Conservation (phyloP, 129 eudicot species). For the Solidago caesia region DNA sequence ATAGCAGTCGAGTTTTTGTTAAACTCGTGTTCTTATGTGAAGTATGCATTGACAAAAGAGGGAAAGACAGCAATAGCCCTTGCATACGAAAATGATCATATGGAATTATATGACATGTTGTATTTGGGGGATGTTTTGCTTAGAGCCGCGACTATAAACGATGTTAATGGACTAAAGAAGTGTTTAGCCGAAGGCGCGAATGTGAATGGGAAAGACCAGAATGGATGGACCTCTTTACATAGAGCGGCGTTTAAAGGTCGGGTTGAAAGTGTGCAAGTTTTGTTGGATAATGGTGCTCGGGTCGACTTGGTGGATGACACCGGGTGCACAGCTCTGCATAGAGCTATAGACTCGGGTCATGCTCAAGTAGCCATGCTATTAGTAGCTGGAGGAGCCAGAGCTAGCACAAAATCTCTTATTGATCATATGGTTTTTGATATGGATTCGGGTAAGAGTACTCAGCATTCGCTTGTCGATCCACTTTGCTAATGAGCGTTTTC, state of each 20-base stretch:
- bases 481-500: constrained; percentile 7
- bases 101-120: constrained; percentile 44
- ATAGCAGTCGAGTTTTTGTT: constrained; percentile 46
- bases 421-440: constrained; percentile 38
- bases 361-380: constrained; percentile 42
- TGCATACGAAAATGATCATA: constrained; percentile 52
- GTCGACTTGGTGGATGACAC: constrained; percentile 48
- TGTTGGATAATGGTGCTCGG: constrained; percentile 56
- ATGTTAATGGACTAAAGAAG: constrained; percentile 38
- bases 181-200: constrained; percentile 51
- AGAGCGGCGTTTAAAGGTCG: constrained; percentile 72
- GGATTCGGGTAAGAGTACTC: constrained; percentile 37
- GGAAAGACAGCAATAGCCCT: constrained; percentile 58
- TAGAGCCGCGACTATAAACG: constrained; percentile 50
- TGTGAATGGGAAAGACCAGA: constrained; percentile 59
- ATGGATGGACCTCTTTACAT: constrained; percentile 80
- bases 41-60: constrained; percentile 47
- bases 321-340: constrained; percentile 54
- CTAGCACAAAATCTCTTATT: constrained; percentile 46
- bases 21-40: constrained; percentile 35
- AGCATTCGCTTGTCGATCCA: constrained; percentile 37
- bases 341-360: constrained; percentile 57
- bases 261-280: constrained; percentile 44
- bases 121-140: constrained; percentile 47
- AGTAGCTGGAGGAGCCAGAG: constrained; percentile 59